These are phyloP conservation scores for Canariomyces notabilis DNA, from an alignment of 2,329 filamentous ascomycete species.

Conservation along the genomic window DNA sequence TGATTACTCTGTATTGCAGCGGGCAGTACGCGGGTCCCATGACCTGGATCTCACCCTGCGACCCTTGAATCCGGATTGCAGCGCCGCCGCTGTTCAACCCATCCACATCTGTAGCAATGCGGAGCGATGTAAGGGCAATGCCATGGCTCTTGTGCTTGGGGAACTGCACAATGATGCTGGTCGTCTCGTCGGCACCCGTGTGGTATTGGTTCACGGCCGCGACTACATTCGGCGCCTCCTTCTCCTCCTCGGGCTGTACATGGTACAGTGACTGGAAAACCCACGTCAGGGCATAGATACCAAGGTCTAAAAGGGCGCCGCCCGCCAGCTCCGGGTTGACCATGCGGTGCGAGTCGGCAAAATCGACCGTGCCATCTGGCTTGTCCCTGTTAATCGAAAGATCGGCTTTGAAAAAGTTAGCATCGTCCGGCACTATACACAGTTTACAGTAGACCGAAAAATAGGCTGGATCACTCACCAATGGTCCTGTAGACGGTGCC, in stretches of 20 bases:
- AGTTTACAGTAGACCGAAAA: too few relatives aligned
- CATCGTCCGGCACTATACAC: background rate
- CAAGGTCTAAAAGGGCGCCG: slow-evolving; percentile 76
- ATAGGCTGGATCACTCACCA: too few relatives aligned
- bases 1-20: slow-evolving; percentile 58
- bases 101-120: slow-evolving; percentile 58
- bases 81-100: slow-evolving; percentile 55
- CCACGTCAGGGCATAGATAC: slow-evolving; percentile 87
- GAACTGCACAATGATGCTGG: slow-evolving; percentile 73
- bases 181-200: slow-evolving; percentile 72
- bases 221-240: slow-evolving; percentile 63
- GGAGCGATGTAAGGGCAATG: slow-evolving; percentile 63
- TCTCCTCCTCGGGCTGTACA: slow-evolving; percentile 61
- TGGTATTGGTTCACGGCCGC: slow-evolving; percentile 66
- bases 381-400: slow-evolving; percentile 56
- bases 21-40: slow-evolving; percentile 67
- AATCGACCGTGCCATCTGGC: slow-evolving; percentile 52
- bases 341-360: slow-evolving; percentile 65
- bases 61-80: slow-evolving; percentile 73
- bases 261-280: slow-evolving; percentile 86
- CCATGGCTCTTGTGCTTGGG: slow-evolving; percentile 64
- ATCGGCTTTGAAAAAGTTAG: slow-evolving; percentile 40
- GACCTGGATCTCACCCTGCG: slow-evolving; percentile 77
- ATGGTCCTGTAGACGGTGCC: slow-evolving; percentile 58
- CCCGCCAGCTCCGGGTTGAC: slow-evolving; percentile 78